Evolutionary conservation across 2,329 filamentous ascomycete species (phyloP).

Genomic region (Pseudocercospora musae): DNA sequence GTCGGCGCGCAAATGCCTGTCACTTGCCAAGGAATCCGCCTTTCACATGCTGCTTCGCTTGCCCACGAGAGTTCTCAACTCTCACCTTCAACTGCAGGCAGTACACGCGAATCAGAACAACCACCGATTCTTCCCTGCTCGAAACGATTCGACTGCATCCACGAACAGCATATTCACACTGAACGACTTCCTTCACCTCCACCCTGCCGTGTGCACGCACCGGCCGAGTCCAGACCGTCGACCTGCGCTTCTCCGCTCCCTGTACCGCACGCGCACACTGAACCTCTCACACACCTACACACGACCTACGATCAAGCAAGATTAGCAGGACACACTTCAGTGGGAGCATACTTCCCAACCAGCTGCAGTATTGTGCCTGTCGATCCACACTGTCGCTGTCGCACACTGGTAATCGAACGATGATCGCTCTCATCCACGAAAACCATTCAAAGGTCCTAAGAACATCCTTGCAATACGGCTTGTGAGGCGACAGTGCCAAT

Average conservation of each 20-base stretch:
- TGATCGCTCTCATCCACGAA: background rate
- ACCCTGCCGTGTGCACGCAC: background rate
- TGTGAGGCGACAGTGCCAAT: background rate
- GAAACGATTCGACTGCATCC: background rate
- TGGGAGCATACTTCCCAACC: background rate
- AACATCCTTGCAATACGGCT: background rate
- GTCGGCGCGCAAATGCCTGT: background rate
- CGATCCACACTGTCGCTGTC: background rate
- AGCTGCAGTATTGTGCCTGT: background rate
- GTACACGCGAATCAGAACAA: background rate
- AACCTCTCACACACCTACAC: background rate
- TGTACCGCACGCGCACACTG: background rate
- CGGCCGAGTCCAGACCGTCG: constrained; percentile 1
- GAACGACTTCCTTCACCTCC: background rate
- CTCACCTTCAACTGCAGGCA: background rate
- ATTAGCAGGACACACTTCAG: background rate
- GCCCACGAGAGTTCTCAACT: background rate
- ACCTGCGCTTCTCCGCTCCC: constrained; percentile 2
- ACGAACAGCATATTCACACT: background rate
- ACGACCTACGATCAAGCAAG: background rate
- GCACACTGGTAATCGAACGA: background rate
- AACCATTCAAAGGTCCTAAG: background rate
- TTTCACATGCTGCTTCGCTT: constrained; percentile 4
- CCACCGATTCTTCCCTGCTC: background rate
- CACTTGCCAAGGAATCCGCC: background rate